These are phyloP conservation scores for Orobanche coerulescens DNA, from an alignment of 257 asterid species.

Conservation along the genomic window DNA sequence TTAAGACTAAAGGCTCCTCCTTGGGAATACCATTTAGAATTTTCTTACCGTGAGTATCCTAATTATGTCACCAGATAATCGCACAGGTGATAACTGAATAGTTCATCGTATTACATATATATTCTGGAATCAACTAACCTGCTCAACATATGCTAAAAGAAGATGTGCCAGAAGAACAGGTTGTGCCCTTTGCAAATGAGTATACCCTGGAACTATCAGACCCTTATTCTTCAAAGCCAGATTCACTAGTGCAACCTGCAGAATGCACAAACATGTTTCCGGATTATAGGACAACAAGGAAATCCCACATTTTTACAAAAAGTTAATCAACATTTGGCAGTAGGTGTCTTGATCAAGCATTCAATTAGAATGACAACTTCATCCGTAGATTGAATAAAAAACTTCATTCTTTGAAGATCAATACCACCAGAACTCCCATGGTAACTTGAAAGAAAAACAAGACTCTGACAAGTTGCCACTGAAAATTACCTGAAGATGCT, in stretches of 20 bases:
- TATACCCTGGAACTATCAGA: conserved; percentile 91
- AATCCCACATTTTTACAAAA: neutral
- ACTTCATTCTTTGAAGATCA: neutral
- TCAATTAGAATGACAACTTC: neutral
- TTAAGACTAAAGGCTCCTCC: neutral
- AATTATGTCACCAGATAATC: neutral
- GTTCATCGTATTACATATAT: neutral
- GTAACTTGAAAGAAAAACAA: neutral
- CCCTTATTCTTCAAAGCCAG: conserved; percentile 69
- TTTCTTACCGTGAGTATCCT: neutral
- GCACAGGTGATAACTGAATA: neutral
- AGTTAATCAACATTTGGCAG: neutral
- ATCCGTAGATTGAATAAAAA: neutral
- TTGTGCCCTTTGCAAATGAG: conserved; percentile 97
- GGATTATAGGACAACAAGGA: conserved; percentile 18
- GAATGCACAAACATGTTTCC: conserved; percentile 1
- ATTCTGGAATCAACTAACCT: conserved; percentile 39
- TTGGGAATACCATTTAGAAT: neutral
- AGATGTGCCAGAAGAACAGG: conserved; percentile 95
- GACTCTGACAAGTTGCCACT: neutral
- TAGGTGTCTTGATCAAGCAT: neutral
- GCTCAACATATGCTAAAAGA: conserved; percentile 88
- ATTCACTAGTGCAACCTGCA: conserved; percentile 59
- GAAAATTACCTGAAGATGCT: conserved; percentile 63
- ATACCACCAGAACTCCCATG: neutral